phyloP scores from a whole-genome alignment of 805 yeast genomes.

The Wickerhamomyces strasburgensis region DNA sequence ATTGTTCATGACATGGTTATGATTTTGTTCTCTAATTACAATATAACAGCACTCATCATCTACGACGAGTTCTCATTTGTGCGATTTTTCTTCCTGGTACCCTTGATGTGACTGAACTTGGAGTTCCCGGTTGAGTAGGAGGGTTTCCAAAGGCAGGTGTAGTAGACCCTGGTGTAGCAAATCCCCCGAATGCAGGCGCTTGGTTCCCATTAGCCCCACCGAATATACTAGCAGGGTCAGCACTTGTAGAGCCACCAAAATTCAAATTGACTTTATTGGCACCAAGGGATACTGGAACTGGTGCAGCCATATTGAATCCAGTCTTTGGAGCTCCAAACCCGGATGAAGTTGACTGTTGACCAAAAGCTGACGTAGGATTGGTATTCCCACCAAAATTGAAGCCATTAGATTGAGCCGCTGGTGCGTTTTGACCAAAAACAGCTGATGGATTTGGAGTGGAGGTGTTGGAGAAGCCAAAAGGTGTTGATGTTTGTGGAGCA shows the following conservation, averaged over 20 bases:
- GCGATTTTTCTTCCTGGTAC: conserved; percentile 24
- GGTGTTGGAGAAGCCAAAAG: conserved; percentile 11
- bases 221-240: conserved; percentile 9
- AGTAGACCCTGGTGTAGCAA: conserved; percentile 3
- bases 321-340: conserved; percentile 7
- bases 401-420: conserved; percentile 1
- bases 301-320: conserved; percentile 14
- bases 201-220: conserved; percentile 4
- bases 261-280: not conserved
- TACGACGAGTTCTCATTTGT: conserved; percentile 26
- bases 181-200: conserved; percentile 2
- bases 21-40: too few relatives aligned
- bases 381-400: conserved; percentile 6
- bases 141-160: conserved; percentile 11
- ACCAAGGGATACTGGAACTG: conserved; percentile 13
- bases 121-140: conserved; percentile 17
- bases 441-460: conserved; percentile 13
- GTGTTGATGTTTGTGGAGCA: conserved; percentile 12
- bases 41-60: conserved; percentile 11
- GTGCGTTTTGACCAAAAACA: conserved; percentile 7
- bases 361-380: conserved; percentile 2
- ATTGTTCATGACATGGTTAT: too few relatives aligned
- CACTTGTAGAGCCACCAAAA: conserved; percentile 5
- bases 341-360: conserved; percentile 10
- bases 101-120: conserved; percentile 13